phyloP scores from a whole-genome alignment of 1,284 basidiomycete species.

The Melampsora larici-populina region DNA sequence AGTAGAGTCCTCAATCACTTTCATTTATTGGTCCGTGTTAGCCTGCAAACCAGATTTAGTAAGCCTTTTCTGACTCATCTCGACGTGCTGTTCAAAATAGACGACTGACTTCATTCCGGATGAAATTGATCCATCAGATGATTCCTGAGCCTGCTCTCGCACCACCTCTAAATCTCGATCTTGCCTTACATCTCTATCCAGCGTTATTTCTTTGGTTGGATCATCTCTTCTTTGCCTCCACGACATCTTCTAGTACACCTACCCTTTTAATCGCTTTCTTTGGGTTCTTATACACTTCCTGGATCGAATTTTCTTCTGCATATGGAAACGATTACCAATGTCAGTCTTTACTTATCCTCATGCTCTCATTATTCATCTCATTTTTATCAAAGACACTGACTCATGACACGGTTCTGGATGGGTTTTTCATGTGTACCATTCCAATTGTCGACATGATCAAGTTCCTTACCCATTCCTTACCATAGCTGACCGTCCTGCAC shows the following conservation, averaged over 20 bases:
- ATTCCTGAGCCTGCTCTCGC: neutral
- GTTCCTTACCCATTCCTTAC: constrained; percentile 4
- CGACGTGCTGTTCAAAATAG: neutral
- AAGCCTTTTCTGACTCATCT: neutral
- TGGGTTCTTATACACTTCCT: neutral
- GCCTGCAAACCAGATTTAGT: neutral
- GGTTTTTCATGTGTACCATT: neutral
- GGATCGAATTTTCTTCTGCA: neutral
- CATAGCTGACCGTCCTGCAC: neutral
- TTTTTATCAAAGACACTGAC: neutral
- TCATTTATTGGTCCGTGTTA: neutral
- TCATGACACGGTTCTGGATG: neutral
- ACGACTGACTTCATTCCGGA: neutral
- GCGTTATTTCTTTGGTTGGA: neutral
- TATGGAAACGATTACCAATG: neutral
- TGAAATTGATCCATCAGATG: neutral
- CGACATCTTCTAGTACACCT: neutral
- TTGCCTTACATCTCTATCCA: constrained; percentile 5
- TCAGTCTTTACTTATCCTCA: neutral
- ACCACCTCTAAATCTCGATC: neutral
- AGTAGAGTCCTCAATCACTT: neutral
- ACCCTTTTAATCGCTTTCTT: neutral
- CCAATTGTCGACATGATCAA: neutral
- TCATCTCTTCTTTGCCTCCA: neutral
- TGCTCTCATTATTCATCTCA: neutral